Percentiles rank a stretch among this genome's conserved stretches.
Evolutionary conservation across 2,329 filamentous ascomycete species (phyloP).

Genomic region (Botryotinia globosa): DNA sequence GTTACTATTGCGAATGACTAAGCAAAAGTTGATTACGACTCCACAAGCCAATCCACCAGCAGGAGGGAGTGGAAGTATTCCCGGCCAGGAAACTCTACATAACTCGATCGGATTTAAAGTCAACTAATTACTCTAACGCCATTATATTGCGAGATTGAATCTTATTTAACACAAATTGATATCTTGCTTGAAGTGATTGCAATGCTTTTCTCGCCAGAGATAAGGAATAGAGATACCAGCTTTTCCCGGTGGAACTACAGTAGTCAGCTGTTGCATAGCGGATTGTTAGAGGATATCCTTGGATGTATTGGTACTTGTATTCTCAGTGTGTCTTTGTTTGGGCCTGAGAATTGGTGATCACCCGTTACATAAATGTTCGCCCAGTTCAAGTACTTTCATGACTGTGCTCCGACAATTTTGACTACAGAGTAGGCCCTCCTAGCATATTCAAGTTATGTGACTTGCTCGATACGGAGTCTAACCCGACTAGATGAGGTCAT

Average conservation of each 20-base stretch:
- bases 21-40: neutral
- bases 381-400: neutral
- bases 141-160: neutral
- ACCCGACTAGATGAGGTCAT: neutral
- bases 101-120: neutral
- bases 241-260: neutral
- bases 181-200: neutral
- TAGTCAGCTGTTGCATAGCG: neutral
- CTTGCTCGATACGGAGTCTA: neutral
- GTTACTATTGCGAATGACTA: neutral
- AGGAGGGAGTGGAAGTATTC: too few species aligned
- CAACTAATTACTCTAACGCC: neutral
- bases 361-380: neutral
- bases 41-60: too few species aligned
- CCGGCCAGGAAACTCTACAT: too few species aligned
- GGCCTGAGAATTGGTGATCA: neutral
- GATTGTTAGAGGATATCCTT: neutral
- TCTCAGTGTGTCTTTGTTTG: accelerated
- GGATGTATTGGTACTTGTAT: neutral
- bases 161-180: neutral
- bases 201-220: neutral
- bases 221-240: neutral
- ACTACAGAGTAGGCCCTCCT: neutral
- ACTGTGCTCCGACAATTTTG: neutral
- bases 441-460: neutral